phyloP scores from a whole-genome alignment of 495 filamentous ascomycete genomes.

The Penicillium daleae region DNA sequence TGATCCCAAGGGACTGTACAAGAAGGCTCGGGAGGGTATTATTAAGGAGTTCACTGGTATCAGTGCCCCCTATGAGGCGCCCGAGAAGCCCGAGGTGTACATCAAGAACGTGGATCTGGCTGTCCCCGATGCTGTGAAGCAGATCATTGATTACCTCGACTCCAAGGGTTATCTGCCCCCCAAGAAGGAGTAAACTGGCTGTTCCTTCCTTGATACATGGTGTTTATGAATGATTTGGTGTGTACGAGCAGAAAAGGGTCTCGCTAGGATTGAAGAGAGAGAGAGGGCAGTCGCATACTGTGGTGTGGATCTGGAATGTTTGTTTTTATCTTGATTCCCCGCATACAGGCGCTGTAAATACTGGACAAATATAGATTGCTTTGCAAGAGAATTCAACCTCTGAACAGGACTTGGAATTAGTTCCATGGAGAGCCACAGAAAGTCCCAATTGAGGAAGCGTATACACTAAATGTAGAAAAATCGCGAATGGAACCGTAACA shows the following conservation, averaged over 20 bases:
- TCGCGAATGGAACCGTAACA: not conserved
- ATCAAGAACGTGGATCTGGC: constrained; percentile 75
- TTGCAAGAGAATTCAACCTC: constrained; percentile 10
- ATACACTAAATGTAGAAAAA: not conserved
- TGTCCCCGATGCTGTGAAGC: constrained; percentile 81
- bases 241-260: not conserved
- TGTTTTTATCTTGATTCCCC: constrained; percentile 19
- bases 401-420: not conserved
- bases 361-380: constrained; percentile 20
- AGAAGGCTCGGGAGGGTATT: constrained; percentile 89
- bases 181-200: constrained; percentile 41
- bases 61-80: constrained; percentile 88
- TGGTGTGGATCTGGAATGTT: constrained; percentile 18
- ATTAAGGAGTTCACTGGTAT: constrained; percentile 98
- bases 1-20: constrained; percentile 96
- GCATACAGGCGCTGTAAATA: constrained; percentile 25
- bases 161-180: constrained; percentile 62
- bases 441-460: not conserved
- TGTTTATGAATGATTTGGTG: not conserved
- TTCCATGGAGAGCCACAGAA: not conserved
- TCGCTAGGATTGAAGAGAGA: not conserved
- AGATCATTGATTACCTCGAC: constrained; percentile 82
- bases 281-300: constrained; percentile 12
- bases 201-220: not conserved
- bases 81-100: constrained; percentile 81